These are phyloP conservation scores for Suillus hirtellus DNA, from an alignment of 768 basidiomycete genomes.

Conservation along the genomic window DNA sequence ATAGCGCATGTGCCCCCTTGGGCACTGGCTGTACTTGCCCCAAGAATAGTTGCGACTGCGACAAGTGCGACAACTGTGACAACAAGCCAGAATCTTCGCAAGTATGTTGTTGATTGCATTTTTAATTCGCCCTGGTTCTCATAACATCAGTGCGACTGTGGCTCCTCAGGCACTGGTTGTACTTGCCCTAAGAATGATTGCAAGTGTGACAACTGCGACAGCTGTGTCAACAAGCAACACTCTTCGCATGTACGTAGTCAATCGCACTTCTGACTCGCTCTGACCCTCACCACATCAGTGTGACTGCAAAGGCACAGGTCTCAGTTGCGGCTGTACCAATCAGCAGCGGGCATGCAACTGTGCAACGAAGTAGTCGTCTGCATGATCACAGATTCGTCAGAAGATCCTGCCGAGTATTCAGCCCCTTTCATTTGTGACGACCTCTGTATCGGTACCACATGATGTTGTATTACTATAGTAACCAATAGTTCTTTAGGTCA, in stretches of 20 bases:
- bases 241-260: conserved; percentile 20
- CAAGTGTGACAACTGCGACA: conserved; percentile 17
- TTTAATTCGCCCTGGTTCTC: background rate
- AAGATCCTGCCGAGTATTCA: background rate
- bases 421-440: background rate
- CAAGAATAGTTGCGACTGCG: conserved; percentile 32
- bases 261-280: background rate
- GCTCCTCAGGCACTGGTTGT: conserved; percentile 32
- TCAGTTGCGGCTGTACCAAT: conserved; percentile 21
- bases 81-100: conserved; percentile 31
- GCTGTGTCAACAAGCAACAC: conserved; percentile 32
- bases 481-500: background rate
- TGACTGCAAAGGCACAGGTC: conserved; percentile 22
- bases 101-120: conserved; percentile 9
- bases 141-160: conserved; percentile 17
- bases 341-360: conserved; percentile 19
- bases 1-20: conserved; percentile 32
- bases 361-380: conserved; percentile 16
- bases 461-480: background rate
- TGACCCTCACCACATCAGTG: conserved; percentile 17
- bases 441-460: background rate
- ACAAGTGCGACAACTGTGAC: conserved; percentile 32
- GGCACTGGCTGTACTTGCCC: conserved; percentile 34
- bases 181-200: conserved; percentile 32
- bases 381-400: background rate